phyloP scores from a whole-genome alignment of 257 asterid genomes.

The Solanum chiquidenum region DNA sequence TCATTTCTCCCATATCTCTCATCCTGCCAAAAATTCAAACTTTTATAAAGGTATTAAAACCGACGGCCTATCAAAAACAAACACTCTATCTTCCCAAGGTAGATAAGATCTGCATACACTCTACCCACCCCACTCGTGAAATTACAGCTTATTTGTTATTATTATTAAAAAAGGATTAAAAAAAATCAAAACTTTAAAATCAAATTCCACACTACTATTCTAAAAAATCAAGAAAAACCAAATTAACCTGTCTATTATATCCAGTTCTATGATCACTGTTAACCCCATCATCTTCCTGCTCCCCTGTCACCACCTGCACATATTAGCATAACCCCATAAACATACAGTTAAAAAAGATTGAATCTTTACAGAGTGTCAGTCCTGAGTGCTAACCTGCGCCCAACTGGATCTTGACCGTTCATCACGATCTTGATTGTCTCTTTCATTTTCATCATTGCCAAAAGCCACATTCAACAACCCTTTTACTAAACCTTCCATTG shows the following conservation, averaged over 20 bases:
- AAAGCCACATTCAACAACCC: constrained; percentile 49
- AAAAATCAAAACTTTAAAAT: background rate
- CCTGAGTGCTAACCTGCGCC: constrained; percentile 52
- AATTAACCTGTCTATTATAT: constrained; percentile 12
- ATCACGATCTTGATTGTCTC: constrained; percentile 14
- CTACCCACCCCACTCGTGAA: background rate
- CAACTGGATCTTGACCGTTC: constrained; percentile 70
- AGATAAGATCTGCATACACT: background rate
- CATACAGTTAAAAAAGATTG: background rate
- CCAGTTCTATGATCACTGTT: constrained; percentile 11
- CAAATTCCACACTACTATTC: background rate
- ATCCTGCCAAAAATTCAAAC: constrained; percentile 19
- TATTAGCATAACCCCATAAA: constrained; percentile 1
- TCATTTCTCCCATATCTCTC: constrained; percentile 26
- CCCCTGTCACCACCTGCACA: constrained; percentile 64
- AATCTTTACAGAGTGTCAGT: background rate
- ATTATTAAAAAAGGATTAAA: background rate
- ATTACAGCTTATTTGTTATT: background rate
- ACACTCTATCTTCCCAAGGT: background rate
- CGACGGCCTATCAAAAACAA: background rate
- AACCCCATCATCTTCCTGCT: constrained; percentile 23
- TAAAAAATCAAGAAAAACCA: background rate
- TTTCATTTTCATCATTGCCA: constrained; percentile 22
- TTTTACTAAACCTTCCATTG: constrained; percentile 65
- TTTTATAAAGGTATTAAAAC: background rate